Evolutionary conservation across 2,329 filamentous ascomycete genomes (phyloP), one percentile per base, ranked within the genome.

Genomic region (Clonostachys rosea): DNA sequence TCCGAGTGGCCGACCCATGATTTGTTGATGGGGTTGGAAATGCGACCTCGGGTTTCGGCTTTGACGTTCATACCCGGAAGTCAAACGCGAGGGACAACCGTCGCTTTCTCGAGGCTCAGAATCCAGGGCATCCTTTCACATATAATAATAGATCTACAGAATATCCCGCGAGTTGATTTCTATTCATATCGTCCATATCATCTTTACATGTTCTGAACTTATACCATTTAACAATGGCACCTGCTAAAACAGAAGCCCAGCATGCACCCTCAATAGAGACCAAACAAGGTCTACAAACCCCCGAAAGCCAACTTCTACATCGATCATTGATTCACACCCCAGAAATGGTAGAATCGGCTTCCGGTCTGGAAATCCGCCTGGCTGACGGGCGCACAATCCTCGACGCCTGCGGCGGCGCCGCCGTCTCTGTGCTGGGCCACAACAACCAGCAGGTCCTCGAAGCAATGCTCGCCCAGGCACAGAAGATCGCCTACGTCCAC

Each of bases 391-490:
- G 50, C 5, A 53, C 49, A 2, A 58, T 67, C 20, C 51, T 69
- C n/a, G 66, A 69, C 42, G 65, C 63, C 10, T 63, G 59, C 39
- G 57, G 62, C 37, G 66, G 66, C 5, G 63, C 66, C 2, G 82
- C 81, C 8, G 85, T 89, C 6, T 73, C 80, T 10, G 83, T 80
- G 59, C 60, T 88, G 9, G 84, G 84, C 14, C 81, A 86, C 56
- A 76, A 75, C 34, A 73, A 83, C 48, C 54, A 71, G 47, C 68
- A 78, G 47, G 76, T 88, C 18, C 69, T 68, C 30, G 63, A 73
- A 16, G 81, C 81, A 1, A 71, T 87, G 33, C 64, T 68, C 17
- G 57, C 70, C 16, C 82, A 86, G 54, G 66, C 83, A 58, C 65
- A 70, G 46, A 64, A 49, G n/a, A 52, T 59, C n/a, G 48, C 50